Percentiles rank a stretch among this genome's conserved stretches.
These are phyloP conservation scores for Coniella vitis DNA, from an alignment of 2,329 filamentous ascomycete species.

Conservation along the genomic window DNA sequence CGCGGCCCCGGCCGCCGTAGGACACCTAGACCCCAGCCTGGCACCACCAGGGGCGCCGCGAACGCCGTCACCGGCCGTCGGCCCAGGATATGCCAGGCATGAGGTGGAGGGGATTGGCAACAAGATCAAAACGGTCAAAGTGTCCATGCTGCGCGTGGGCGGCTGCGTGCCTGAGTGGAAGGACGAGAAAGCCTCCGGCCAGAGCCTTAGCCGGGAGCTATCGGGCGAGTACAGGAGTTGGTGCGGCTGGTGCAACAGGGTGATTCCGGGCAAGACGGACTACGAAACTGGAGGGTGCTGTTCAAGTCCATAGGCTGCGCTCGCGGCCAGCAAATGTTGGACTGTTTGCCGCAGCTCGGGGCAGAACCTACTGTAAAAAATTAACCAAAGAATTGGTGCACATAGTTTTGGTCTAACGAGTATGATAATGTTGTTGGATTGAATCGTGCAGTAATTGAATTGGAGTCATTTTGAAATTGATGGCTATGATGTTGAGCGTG, in stretches of 20 bases:
- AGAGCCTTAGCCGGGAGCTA: constrained; percentile 64
- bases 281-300: constrained; percentile 20
- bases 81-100: constrained; percentile 74
- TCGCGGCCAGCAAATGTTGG: too few relatives aligned
- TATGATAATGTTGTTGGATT: too few relatives aligned
- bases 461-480: too few relatives aligned
- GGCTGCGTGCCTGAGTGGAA: constrained; percentile 81
- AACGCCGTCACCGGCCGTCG: constrained; percentile 43
- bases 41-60: constrained; percentile 25
- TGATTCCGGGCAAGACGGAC: constrained; percentile 55
- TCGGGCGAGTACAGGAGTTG: constrained; percentile 65
- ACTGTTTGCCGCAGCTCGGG: too few relatives aligned
- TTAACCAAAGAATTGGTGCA: too few relatives aligned
- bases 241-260: constrained; percentile 86
- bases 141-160: constrained; percentile 73
- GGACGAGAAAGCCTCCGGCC: constrained; percentile 62
- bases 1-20: constrained; percentile 19
- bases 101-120: constrained; percentile 91
- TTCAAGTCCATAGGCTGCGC: background rate
- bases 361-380: too few relatives aligned
- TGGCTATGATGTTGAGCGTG: too few relatives aligned
- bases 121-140: constrained; percentile 79
- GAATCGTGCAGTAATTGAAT: too few relatives aligned
- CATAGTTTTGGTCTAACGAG: too few relatives aligned
- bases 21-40: constrained; percentile 21